Conservation (phyloP, 2,329 filamentous ascomycete genomes). For the Trichoderma sp. region DNA sequence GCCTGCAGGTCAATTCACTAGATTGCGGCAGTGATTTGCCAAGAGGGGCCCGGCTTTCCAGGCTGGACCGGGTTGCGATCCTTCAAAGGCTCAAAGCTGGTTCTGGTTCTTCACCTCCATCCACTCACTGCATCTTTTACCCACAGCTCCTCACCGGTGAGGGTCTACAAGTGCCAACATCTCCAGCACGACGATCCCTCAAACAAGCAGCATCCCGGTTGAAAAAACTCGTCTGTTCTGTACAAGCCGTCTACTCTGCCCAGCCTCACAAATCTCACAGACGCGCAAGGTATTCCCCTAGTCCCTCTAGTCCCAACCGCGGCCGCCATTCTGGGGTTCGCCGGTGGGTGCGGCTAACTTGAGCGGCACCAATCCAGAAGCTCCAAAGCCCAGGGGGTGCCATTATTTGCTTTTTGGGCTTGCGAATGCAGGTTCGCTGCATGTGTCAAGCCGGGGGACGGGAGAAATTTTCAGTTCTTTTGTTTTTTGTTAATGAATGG, state of each 20-base stretch:
- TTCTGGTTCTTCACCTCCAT: neutral
- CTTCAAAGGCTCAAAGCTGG: neutral
- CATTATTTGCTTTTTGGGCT: neutral
- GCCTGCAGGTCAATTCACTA: neutral
- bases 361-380: constrained; percentile 1
- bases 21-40: neutral
- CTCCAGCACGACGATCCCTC: neutral
- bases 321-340: constrained; percentile 13
- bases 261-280: neutral
- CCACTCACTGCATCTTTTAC: neutral
- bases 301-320: constrained; percentile 6
- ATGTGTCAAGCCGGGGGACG: constrained; percentile 6
- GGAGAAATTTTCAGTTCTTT: neutral
- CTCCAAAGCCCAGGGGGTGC: neutral
- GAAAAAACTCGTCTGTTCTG: neutral
- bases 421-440: constrained; percentile 6
- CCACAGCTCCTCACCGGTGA: neutral
- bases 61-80: neutral
- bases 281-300: neutral
- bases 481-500: neutral
- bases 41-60: neutral
- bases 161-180: neutral
- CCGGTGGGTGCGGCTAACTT: constrained; percentile 3
- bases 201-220: neutral
- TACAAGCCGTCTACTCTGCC: neutral